These are phyloP conservation scores for Diaporthe nobilis DNA, from an alignment of 2,329 filamentous ascomycete species.

Conservation along the genomic window DNA sequence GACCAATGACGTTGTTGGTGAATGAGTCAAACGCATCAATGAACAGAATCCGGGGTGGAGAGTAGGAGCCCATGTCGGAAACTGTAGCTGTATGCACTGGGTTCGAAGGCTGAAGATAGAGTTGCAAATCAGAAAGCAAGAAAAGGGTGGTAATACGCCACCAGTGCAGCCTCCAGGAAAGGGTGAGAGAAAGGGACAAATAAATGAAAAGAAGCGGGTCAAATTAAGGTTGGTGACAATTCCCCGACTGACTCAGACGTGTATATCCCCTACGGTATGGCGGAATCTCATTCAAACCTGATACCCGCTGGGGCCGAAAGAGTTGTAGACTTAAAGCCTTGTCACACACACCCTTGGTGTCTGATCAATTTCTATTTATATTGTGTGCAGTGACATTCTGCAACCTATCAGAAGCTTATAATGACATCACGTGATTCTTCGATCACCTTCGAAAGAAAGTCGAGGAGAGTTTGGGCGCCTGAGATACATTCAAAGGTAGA, in stretches of 20 bases:
- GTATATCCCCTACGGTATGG: constrained; percentile 7
- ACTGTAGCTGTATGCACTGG: background rate
- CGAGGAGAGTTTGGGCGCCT: background rate
- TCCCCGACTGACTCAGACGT: background rate
- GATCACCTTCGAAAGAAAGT: background rate
- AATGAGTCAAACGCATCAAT: constrained; percentile 16
- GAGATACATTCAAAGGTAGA: background rate
- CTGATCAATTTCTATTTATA: constrained; percentile 19
- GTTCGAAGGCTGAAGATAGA: background rate
- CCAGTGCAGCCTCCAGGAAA: too few relatives aligned
- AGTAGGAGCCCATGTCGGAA: background rate
- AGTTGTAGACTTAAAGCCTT: background rate
- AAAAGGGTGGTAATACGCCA: background rate
- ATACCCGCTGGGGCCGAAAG: background rate
- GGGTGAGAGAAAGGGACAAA: background rate
- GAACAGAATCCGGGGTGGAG: background rate
- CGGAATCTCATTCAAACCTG: background rate
- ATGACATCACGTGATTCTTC: background rate
- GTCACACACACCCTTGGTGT: background rate
- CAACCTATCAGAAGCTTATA: background rate
- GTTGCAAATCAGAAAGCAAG: background rate
- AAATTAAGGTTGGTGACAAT: constrained; percentile 9
- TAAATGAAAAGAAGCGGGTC: constrained; percentile 20
- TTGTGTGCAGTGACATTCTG: background rate
- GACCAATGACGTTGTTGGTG: constrained; percentile 14